Evolutionary conservation across 106 monocot species (phyloP).

Genomic region (Acanthochlamys bracteata): DNA sequence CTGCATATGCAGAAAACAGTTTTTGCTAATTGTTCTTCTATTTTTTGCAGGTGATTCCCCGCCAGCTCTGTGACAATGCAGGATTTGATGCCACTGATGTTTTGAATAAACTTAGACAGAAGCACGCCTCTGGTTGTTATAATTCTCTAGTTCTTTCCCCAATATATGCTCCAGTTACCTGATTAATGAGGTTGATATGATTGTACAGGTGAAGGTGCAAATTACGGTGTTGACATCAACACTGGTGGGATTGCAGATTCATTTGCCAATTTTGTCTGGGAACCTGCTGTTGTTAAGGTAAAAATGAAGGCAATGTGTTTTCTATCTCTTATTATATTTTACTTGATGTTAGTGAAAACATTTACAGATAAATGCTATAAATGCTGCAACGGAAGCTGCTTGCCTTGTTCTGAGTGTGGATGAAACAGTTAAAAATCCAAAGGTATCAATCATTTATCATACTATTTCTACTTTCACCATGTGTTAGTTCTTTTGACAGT

Average conservation of each 20-base stretch:
- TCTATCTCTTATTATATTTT: neutral
- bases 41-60: conserved; percentile 72
- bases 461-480: neutral
- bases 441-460: conserved; percentile 31
- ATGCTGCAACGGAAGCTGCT: conserved; percentile 97
- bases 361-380: conserved; percentile 91
- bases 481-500: no score
- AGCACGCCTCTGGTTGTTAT: conserved; percentile 84
- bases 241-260: conserved; percentile 95
- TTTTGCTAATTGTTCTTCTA: neutral
- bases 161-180: neutral
- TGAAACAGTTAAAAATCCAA: conserved; percentile 96
- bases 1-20: no score
- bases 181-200: neutral
- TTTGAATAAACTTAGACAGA: conserved; percentile 91
- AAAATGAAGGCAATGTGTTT: neutral
- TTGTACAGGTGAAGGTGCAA: conserved; percentile 74
- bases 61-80: conserved; percentile 97
- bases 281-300: conserved; percentile 96
- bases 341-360: neutral
- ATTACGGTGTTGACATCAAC: conserved; percentile 89
- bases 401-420: conserved; percentile 96
- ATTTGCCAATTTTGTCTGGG: conserved; percentile 97
- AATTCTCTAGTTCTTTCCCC: neutral
- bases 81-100: conserved; percentile 99